These are phyloP conservation scores for Talaromyces thailandensis DNA, from an alignment of 495 filamentous ascomycete genomes.

Conservation along the genomic window DNA sequence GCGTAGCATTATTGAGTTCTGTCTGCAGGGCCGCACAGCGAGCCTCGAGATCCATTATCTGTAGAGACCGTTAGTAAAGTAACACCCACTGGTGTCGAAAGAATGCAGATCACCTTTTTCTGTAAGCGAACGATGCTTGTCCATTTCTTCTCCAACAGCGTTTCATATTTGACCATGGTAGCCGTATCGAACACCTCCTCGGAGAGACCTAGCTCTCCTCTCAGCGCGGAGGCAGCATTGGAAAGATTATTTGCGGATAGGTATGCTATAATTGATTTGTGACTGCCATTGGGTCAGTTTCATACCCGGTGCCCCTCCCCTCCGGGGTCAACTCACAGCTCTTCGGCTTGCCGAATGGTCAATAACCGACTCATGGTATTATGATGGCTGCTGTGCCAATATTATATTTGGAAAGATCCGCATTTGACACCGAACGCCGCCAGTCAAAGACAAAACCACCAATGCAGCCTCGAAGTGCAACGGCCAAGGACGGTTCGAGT, in stretches of 20 bases:
- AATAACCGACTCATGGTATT: conserved; percentile 63
- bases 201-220: conserved; percentile 30
- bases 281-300: conserved; percentile 39
- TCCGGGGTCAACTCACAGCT: conserved; percentile 51
- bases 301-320: conserved; percentile 19
- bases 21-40: conserved; percentile 60
- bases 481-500: neutral
- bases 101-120: conserved; percentile 53
- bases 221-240: conserved; percentile 56
- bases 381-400: conserved; percentile 3
- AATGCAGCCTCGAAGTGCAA: neutral
- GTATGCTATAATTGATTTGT: conserved; percentile 88
- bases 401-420: neutral
- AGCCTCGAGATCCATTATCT: conserved; percentile 94
- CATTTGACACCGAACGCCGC: neutral
- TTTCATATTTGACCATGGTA: conserved; percentile 79
- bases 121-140: conserved; percentile 88
- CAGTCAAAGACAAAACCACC: neutral
- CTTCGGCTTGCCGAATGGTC: conserved; percentile 73
- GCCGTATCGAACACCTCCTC: conserved; percentile 53
- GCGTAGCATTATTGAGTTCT: conserved; percentile 80
- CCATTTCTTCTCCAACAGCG: conserved; percentile 92
- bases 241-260: conserved; percentile 62
- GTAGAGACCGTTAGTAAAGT: conserved; percentile 2
- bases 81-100: neutral